Evolutionary conservation across 352 stramenopile genomes (phyloP), one percentile per base, ranked within the genome.

Genomic region (Phytopythium ostracodes): DNA sequence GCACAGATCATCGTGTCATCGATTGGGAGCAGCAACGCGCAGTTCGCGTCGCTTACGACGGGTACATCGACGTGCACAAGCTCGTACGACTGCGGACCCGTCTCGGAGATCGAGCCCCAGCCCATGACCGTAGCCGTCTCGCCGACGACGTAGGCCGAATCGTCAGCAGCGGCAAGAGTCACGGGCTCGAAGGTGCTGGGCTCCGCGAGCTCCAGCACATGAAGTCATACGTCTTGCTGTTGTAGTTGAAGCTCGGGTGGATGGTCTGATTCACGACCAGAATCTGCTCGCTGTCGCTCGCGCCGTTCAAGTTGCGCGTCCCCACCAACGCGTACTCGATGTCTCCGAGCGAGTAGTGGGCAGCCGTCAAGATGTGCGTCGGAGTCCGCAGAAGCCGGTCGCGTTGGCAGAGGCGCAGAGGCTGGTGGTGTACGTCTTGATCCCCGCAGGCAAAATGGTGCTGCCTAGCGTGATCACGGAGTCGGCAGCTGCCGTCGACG

Each of bases 1-100:
- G 81, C 73, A 36, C 81, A 90, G 22, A 87, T 22, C 81, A 90
- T 90, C 4, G 77, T 74, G 43, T 61, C 44, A 56, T 86, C 76
- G 2, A 80, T 59, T 0, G 33, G 24, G 11, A 79, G 71, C 10
- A 62, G 51, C 12, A 46, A 33, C 2, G 63, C 64, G 35, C 78
- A 90, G 6, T 75, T 44, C 3, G 64, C 46, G 52, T 88, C 77
- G 18, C 66, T 73, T 27, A 82, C 63, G 12, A 86, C 51, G 8
- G 65, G 65, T 12, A 84, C 76, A 10, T 75, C 58, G 17, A 88
- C 77, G 1, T 66, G 64, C 43, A 70, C 64, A 27, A 88, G 56
- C 18, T 76, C 61, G 44, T 66, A 61, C 11, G 73, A 79, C 60
- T 79, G 69, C 52, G 65, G 52, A 6, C 69, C 76, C 54, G 67